Conservation (phyloP, 306 rosid genomes). For the Vigna hirtella region DNA sequence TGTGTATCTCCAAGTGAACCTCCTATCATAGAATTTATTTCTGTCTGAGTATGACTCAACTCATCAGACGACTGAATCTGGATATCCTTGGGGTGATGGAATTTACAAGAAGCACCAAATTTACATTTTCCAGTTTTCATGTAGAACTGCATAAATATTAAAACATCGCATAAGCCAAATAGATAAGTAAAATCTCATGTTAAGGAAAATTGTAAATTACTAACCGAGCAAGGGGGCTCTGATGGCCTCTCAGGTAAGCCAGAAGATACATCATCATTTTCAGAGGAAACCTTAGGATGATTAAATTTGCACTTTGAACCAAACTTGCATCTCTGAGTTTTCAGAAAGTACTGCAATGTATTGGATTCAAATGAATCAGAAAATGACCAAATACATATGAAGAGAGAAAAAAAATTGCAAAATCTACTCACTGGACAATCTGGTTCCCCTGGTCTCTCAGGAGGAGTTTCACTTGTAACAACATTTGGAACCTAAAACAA, state of each 20-base stretch:
- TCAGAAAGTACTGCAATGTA: constrained; percentile 77
- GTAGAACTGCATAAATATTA: constrained; percentile 73
- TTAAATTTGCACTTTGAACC: constrained; percentile 93
- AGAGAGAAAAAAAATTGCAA: constrained; percentile 7
- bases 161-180: constrained; percentile 25
- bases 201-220: constrained; percentile 49
- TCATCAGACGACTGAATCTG: constrained; percentile 64
- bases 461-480: constrained; percentile 70
- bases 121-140: constrained; percentile 92
- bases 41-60: constrained; percentile 55
- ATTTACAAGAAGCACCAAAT: constrained; percentile 83
- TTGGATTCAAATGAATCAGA: constrained; percentile 40
- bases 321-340: constrained; percentile 96
- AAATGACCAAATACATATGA: constrained; percentile 41
- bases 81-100: constrained; percentile 92
- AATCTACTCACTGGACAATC: constrained; percentile 90
- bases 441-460: constrained; percentile 88
- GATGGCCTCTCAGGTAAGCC: constrained; percentile 89
- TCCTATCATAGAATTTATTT: constrained; percentile 42
- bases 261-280: constrained; percentile 61
- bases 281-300: constrained; percentile 81
- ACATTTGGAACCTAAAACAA: constrained; percentile 72
- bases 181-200: constrained; percentile 34
- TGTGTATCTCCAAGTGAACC: constrained; percentile 56
- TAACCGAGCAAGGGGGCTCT: constrained; percentile 88